Conservation (phyloP, 148 eudicot species). For the Simmondsia chinensis region DNA sequence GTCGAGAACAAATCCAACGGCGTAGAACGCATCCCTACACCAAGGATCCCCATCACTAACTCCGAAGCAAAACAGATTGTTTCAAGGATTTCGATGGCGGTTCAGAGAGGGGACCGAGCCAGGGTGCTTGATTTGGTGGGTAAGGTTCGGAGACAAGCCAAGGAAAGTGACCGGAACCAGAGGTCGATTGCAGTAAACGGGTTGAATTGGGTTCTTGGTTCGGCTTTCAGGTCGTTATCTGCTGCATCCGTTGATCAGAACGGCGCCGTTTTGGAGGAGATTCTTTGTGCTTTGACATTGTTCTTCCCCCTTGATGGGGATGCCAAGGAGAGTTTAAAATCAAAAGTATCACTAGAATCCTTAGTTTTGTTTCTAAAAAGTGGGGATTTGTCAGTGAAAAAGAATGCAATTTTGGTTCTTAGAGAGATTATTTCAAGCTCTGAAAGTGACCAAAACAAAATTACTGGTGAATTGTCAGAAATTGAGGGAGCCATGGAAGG, state of each 20-base stretch:
- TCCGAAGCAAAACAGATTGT: conserved; percentile 31
- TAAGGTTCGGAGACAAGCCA: too few relatives aligned
- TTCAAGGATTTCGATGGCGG: conserved; percentile 11
- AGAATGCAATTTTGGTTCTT: conserved; percentile 34
- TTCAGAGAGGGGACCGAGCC: too few relatives aligned
- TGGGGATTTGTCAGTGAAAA: conserved; percentile 39
- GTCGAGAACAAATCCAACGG: conserved; percentile 56
- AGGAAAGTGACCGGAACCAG: too few relatives aligned
- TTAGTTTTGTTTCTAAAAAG: conserved; percentile 34
- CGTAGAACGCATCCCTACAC: conserved; percentile 77
- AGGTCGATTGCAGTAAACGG: too few relatives aligned
- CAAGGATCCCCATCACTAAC: conserved; percentile 42
- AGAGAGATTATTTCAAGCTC: conserved; percentile 23
- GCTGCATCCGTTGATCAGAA: too few relatives aligned
- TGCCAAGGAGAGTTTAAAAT: conserved; percentile 20
- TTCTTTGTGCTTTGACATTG: conserved; percentile 26
- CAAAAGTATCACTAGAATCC: conserved; percentile 21
- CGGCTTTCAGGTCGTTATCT: too few relatives aligned
- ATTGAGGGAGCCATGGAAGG: conserved; percentile 40
- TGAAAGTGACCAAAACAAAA: conserved; percentile 2
- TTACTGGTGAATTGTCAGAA: conserved; percentile 12
- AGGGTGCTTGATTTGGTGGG: too few relatives aligned
- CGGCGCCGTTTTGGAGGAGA: conserved; percentile 47
- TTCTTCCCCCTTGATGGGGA: conserved; percentile 29
- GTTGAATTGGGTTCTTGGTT: too few relatives aligned